Evolutionary conservation across 768 basidiomycete species (phyloP).

Genomic region (Termitomyces bulborhizus): DNA sequence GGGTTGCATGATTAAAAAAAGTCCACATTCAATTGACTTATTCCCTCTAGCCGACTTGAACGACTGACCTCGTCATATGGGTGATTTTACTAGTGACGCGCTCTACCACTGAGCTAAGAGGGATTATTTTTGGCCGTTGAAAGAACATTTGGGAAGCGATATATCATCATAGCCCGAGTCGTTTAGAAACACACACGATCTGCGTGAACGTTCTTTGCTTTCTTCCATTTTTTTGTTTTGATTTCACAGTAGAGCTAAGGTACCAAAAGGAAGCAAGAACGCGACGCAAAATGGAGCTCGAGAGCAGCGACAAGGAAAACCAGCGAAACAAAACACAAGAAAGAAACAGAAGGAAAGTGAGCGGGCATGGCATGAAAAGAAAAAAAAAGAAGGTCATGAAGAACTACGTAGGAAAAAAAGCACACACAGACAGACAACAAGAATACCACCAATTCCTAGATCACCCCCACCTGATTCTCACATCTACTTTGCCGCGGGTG

Average conservation of each 20-base stretch:
- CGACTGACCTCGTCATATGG: background rate
- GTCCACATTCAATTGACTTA: too few species aligned
- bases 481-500: slow-evolving; percentile 15
- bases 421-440: background rate
- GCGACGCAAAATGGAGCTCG: background rate
- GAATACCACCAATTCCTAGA: slow-evolving; percentile 5
- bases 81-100: slow-evolving; percentile 24
- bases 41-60: slow-evolving; percentile 2
- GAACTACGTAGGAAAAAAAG: background rate
- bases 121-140: too few species aligned
- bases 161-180: too few species aligned
- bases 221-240: too few species aligned
- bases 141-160: too few species aligned
- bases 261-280: background rate
- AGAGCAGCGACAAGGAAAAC: too few species aligned
- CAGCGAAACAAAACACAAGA: background rate
- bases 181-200: too few species aligned
- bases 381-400: background rate
- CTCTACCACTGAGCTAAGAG: slow-evolving; percentile 34
- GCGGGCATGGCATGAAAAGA: background rate
- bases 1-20: too few species aligned
- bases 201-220: too few species aligned
- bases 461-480: background rate
- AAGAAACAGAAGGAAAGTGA: background rate
- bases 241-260: too few species aligned